These are phyloP conservation scores for Aspergillus intermedius DNA, from an alignment of 2,329 filamentous ascomycete genomes.

Conservation along the genomic window DNA sequence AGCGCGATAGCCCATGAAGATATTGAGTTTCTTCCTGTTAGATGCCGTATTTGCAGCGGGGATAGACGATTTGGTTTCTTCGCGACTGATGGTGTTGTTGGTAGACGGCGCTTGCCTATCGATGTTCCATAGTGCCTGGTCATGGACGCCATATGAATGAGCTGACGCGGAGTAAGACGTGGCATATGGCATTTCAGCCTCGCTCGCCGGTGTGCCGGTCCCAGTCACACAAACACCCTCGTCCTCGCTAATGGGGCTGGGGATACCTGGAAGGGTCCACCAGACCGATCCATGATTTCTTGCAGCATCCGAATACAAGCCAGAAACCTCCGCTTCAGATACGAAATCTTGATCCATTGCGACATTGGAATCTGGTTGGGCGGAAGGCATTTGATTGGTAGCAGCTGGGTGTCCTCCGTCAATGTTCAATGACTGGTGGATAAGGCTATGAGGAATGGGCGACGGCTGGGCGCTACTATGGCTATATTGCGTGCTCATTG, in stretches of 20 bases:
- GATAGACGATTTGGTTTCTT: not conserved
- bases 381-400: conserved; percentile 1
- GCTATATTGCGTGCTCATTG: conserved; percentile 9
- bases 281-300: conserved; percentile 11
- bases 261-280: conserved; percentile 24
- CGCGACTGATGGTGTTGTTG: not conserved
- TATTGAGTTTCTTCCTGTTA: conserved; percentile 50
- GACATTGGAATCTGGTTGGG: not conserved
- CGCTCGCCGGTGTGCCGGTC: conserved; percentile 6
- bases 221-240: conserved; percentile 14
- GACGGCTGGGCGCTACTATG: conserved; percentile 19
- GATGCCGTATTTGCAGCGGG: conserved; percentile 1
- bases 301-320: not conserved
- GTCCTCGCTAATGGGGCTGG: conserved; percentile 36
- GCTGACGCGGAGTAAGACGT: conserved; percentile 5
- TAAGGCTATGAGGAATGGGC: conserved; percentile 23
- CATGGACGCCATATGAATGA: not conserved
- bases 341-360: not conserved
- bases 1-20: conserved; percentile 70
- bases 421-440: conserved; percentile 26
- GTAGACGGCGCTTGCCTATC: not conserved
- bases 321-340: not conserved
- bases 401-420: conserved; percentile 16
- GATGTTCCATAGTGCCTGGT: not conserved
- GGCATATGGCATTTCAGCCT: conserved; percentile 14